Evolutionary conservation across 257 asterid genomes (phyloP), one percentile per base, ranked within the genome.

Genomic region (Scutellaria barbata): DNA sequence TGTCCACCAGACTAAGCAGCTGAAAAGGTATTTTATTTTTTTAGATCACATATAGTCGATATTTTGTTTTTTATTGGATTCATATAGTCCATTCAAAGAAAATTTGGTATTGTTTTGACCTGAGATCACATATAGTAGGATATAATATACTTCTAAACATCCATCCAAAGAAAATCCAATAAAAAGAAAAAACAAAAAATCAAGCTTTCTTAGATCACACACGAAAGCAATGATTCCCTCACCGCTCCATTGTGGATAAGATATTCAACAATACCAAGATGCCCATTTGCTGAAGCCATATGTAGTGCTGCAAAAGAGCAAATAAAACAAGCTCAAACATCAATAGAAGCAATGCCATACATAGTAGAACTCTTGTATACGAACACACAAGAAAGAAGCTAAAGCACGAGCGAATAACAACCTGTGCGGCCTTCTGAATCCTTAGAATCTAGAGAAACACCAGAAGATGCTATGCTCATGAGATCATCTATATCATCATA

Each of bases 201-300:
- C 53, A 30, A 66, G 20, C 30, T 33, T 43, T 10, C 14, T 8
- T 37, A 53, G 18, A 72, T 37, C 48, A 63, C n/a, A 69, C 40
- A 70, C 18, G 11, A 11, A 22, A 57, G 68, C 61, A 56, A 65
- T 8, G 69, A 78, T 35, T 63, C 22, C 7, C 92, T 84, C 71
- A 94, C 97, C 86, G 72, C 95, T 80, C 95, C 96, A 81, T 84
- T 85, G 47, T 43, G 52, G 72, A 95, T 72, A 52, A 95, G 98
- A 84, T 86, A 88, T 55, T 88, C 81, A 58, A 92, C 93, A 39
- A 89, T 81, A 64, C 72, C 81, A 52, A 70, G 74, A 79, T 92
- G 96, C 62, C 98, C 99, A 72, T 95, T 95, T 18, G 98, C 99
- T 39, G 98, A 84, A 81, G 98, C 98, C 99, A 95, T 95, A 78